Evolutionary conservation across 176 grass and related monocot species (phyloP).

Genomic region (Triticum dicoccoides): DNA sequence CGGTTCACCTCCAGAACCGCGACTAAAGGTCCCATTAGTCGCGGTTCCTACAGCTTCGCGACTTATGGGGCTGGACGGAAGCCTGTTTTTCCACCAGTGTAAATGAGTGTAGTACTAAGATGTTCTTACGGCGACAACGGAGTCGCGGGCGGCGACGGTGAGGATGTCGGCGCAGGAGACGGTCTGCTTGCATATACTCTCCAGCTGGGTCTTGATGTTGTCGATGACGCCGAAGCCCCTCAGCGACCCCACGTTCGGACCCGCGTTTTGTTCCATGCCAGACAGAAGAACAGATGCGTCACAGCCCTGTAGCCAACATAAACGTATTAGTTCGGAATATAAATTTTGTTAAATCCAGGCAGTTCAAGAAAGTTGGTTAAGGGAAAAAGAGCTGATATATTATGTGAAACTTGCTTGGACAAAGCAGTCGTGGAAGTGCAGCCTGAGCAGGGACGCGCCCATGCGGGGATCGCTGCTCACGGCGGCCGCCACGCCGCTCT

Average conservation of each 20-base stretch:
- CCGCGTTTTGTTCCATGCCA: conserved; percentile 48
- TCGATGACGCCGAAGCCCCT: conserved; percentile 59
- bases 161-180: conserved; percentile 87
- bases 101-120: too few relatives aligned
- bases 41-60: too few relatives aligned
- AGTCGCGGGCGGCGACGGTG: conserved; percentile 63
- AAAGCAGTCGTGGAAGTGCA: conserved; percentile 93
- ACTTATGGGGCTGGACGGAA: too few relatives aligned
- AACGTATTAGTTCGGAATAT: neutral
- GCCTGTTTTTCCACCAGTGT: too few relatives aligned
- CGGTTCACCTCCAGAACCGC: too few relatives aligned
- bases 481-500: neutral
- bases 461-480: conserved; percentile 39
- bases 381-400: too few relatives aligned
- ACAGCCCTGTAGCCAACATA: conserved; percentile 36
- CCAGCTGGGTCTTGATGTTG: conserved; percentile 62
- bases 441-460: conserved; percentile 71
- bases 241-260: conserved; percentile 34
- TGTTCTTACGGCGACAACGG: conserved; percentile 16
- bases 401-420: conserved; percentile 48
- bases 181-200: conserved; percentile 45
- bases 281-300: conserved; percentile 62
- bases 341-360: too few relatives aligned
- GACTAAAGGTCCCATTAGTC: too few relatives aligned
- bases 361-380: too few relatives aligned